Conservation (phyloP, 2,329 filamentous ascomycete species). For the Orbilia blumenaviensis region DNA sequence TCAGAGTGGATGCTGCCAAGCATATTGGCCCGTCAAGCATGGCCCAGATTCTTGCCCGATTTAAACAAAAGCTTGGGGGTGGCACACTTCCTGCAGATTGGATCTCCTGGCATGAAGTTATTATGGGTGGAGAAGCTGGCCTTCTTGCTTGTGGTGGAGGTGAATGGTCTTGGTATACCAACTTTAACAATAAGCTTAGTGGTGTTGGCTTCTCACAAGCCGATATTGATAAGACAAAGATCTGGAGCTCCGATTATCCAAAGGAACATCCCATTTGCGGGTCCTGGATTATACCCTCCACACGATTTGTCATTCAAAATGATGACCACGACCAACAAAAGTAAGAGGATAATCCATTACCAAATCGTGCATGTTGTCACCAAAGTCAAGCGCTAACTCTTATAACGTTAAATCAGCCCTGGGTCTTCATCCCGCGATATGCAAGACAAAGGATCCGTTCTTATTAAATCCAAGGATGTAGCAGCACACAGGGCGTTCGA, state of each 20-base stretch:
- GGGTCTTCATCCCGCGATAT: conserved; percentile 59
- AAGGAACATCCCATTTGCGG: conserved; percentile 54
- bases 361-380: background rate
- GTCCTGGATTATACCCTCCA: conserved; percentile 56
- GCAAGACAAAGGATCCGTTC: conserved; percentile 58
- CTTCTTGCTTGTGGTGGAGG: conserved; percentile 58
- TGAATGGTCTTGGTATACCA: conserved; percentile 59
- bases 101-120: conserved; percentile 59
- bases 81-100: conserved; percentile 57
- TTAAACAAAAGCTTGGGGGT: conserved; percentile 58
- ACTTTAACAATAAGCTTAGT: conserved; percentile 57
- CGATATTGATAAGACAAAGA: conserved; percentile 58
- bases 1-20: conserved; percentile 59
- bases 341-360: conserved; percentile 22
- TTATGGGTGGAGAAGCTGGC: conserved; percentile 57
- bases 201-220: conserved; percentile 54
- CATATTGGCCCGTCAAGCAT: conserved; percentile 58
- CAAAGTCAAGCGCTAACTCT: background rate
- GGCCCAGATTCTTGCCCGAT: conserved; percentile 57
- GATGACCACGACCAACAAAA: conserved; percentile 59
- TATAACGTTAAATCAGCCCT: conserved; percentile 4
- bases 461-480: conserved; percentile 58
- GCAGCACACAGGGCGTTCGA: conserved; percentile 58
- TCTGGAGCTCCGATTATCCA: conserved; percentile 57
- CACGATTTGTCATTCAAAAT: conserved; percentile 59